Evolutionary conservation across 441 rosid species (phyloP).

Genomic region (Cnidoscolus chayamansa): DNA sequence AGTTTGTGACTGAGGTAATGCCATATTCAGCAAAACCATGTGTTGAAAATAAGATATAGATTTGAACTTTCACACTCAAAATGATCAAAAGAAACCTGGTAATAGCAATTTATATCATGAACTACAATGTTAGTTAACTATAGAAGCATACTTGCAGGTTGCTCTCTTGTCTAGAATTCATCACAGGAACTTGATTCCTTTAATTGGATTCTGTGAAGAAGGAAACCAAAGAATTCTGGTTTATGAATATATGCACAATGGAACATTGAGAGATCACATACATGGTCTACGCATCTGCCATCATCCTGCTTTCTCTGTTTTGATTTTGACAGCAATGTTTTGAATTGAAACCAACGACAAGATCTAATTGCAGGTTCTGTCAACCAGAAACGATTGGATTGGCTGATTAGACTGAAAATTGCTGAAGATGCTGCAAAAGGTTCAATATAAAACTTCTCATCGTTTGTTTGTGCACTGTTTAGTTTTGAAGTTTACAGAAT

Average conservation of each 20-base stretch:
- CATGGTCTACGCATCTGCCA: conserved; percentile 42
- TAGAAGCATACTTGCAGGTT: conserved; percentile 46
- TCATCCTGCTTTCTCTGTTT: background rate
- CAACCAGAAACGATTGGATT: conserved; percentile 55
- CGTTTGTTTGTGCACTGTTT: background rate
- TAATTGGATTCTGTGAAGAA: conserved; percentile 93
- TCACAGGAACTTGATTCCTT: conserved; percentile 90
- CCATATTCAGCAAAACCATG: no score
- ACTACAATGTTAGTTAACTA: background rate
- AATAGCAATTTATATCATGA: background rate
- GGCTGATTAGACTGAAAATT: conserved; percentile 69
- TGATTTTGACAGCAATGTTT: conserved; percentile 1
- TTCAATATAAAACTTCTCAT: conserved; percentile 26
- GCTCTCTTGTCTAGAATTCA: conserved; percentile 93
- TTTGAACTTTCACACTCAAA: background rate
- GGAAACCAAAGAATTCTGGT: conserved; percentile 61
- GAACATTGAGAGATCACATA: conserved; percentile 75
- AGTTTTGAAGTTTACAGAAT: conserved; percentile 15
- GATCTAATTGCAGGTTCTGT: conserved; percentile 46
- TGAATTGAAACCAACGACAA: conserved; percentile 7
- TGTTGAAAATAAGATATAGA: background rate
- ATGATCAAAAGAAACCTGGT: background rate
- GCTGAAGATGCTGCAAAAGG: conserved; percentile 99
- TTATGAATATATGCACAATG: conserved; percentile 96
- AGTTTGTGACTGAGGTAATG: conserved; percentile 84